phyloP scores from a whole-genome alignment of 1,139 yeast genomes.

The Hansenula lynferdii region DNA sequence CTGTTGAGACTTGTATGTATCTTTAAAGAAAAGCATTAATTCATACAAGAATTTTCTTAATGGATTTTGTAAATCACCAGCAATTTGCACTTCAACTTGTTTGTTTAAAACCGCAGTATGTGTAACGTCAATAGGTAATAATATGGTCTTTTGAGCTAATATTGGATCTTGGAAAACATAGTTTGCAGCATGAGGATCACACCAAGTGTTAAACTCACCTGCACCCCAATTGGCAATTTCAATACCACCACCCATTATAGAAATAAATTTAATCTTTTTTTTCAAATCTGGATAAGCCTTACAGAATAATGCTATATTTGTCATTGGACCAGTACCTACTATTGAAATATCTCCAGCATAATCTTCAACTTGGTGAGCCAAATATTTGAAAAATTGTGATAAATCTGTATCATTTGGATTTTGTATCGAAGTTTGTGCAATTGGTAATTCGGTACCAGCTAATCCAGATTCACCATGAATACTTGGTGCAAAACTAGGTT shows the following conservation, averaged over 20 bases:
- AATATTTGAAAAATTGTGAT: conserved; percentile 47
- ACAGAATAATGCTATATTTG: conserved; percentile 57
- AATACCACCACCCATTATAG: conserved; percentile 79
- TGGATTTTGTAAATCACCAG: no score
- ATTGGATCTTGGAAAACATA: conserved; percentile 43
- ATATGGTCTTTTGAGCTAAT: conserved; percentile 43
- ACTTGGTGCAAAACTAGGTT: conserved; percentile 48
- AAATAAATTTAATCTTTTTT: conserved; percentile 41
- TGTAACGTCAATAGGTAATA: conserved; percentile 69
- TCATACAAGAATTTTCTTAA: conserved; percentile 52
- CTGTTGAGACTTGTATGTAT: conserved; percentile 38
- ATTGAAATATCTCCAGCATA: conserved; percentile 46
- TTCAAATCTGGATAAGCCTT: conserved; percentile 46
- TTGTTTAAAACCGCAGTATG: conserved; percentile 60
- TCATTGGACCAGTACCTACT: conserved; percentile 68
- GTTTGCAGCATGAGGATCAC: conserved; percentile 75
- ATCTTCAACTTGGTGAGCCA: conserved; percentile 35
- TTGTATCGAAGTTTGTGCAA: conserved; percentile 33
- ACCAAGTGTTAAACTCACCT: conserved; percentile 77
- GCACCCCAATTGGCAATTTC: conserved; percentile 31
- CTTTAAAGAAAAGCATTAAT: conserved; percentile 51
- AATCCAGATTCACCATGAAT: conserved; percentile 75
- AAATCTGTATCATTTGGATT: conserved; percentile 31
- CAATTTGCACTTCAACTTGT: conserved; percentile 33
- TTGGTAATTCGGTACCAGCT: conserved; percentile 66